Conservation (phyloP, 345 rosid species). For the Rhizophora mangle region DNA sequence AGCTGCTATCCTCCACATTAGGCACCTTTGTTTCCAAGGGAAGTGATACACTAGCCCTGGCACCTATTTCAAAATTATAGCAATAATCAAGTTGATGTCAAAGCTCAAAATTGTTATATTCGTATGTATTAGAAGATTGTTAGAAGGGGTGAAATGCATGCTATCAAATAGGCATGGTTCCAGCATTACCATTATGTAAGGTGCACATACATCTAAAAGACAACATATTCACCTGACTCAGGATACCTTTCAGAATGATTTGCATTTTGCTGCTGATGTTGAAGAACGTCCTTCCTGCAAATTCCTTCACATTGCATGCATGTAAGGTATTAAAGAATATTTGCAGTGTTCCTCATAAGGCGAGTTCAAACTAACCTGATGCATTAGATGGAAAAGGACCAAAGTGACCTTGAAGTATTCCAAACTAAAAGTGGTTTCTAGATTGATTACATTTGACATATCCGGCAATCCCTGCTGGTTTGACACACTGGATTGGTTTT, state of each 20-base stretch:
- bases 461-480: conserved; percentile 33
- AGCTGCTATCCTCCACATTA: conserved; percentile 20
- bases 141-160: too few species aligned
- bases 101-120: background rate
- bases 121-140: background rate
- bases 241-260: conserved; percentile 34
- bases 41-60: conserved; percentile 17
- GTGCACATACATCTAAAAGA: background rate
- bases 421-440: conserved; percentile 44
- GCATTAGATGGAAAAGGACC: conserved; percentile 41
- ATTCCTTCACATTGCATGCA: conserved; percentile 39
- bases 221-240: background rate
- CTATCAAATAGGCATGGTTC: too few species aligned
- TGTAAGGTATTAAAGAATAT: conserved; percentile 9
- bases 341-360: background rate
- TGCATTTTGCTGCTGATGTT: conserved; percentile 40
- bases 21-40: conserved; percentile 32
- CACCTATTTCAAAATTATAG: conserved; percentile 31
- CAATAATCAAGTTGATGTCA: conserved; percentile 3
- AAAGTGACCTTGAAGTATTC: conserved; percentile 48
- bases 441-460: conserved; percentile 37
- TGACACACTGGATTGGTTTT: conserved; percentile 35
- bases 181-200: too few species aligned
- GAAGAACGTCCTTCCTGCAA: conserved; percentile 41
- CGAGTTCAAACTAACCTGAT: conserved; percentile 37